phyloP scores from a whole-genome alignment of 75 land plant species.

The Pinus albicaulis region DNA sequence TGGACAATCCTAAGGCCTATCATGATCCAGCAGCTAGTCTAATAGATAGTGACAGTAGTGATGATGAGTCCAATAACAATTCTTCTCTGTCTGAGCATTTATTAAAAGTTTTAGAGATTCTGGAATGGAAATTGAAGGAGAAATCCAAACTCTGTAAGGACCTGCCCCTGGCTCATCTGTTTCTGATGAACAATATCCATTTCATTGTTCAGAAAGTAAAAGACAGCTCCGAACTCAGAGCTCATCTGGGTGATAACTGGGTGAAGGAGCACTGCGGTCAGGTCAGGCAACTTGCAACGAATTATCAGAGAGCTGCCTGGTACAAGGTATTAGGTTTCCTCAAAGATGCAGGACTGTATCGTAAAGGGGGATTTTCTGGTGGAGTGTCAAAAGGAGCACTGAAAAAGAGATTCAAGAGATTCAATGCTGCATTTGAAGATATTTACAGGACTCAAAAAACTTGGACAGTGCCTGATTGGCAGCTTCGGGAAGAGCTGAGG shows the following conservation, averaged over 20 bases:
- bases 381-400: conserved; percentile 49
- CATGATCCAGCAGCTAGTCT: no score
- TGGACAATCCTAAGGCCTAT: not conserved
- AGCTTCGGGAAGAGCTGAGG: conserved; percentile 78
- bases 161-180: conserved; percentile 50
- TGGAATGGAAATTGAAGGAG: conserved; percentile 59
- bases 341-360: conserved; percentile 74
- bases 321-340: conserved; percentile 50
- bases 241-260: conserved; percentile 79
- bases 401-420: conserved; percentile 85
- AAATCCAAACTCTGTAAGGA: conserved; percentile 79
- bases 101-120: conserved; percentile 25
- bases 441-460: conserved; percentile 63
- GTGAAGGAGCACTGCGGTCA: conserved; percentile 49
- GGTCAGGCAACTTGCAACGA: conserved; percentile 59
- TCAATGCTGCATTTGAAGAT: conserved; percentile 85
- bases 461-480: conserved; percentile 82
- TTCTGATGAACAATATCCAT: conserved; percentile 81
- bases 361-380: conserved; percentile 12
- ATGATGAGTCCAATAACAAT: conserved; percentile 8
- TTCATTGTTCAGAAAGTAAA: conserved; percentile 82
- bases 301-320: conserved; percentile 81
- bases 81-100: conserved; percentile 36
- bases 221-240: conserved; percentile 43
- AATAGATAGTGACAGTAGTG: conserved; percentile 8